Conservation (phyloP, 257 asterid genomes). For the Handroanthus guayacan region DNA sequence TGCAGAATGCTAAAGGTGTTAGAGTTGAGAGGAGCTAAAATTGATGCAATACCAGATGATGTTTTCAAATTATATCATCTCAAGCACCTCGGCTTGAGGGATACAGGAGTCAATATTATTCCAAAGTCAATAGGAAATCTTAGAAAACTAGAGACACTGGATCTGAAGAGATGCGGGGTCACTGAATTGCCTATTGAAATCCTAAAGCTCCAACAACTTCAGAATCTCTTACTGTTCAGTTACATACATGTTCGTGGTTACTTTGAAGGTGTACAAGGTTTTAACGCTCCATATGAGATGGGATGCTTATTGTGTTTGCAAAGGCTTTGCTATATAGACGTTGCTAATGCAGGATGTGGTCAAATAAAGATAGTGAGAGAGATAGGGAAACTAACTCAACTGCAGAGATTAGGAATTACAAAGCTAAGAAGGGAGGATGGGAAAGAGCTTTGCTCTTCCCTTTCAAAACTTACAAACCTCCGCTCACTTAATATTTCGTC, state of each 20-base stretch:
- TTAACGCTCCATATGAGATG: conserved; percentile 23
- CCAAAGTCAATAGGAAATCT: neutral
- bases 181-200: conserved; percentile 31
- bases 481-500: neutral
- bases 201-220: conserved; percentile 37
- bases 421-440: conserved; percentile 45
- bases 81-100: neutral
- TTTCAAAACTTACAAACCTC: conserved; percentile 16
- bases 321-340: conserved; percentile 21
- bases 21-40: too few species aligned
- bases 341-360: neutral
- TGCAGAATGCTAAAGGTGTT: too few species aligned
- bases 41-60: too few species aligned
- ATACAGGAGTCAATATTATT: neutral
- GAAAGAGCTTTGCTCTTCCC: conserved; percentile 40
- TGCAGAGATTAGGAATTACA: conserved; percentile 30
- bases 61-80: neutral
- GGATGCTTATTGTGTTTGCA: conserved; percentile 19
- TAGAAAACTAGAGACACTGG: too few species aligned
- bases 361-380: conserved; percentile 28
- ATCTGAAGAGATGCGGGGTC: too few species aligned
- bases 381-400: conserved; percentile 38
- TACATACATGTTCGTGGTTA: too few species aligned
- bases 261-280: neutral
- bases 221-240: neutral